Evolutionary conservation across 169 alveolate species (phyloP), one percentile per base, ranked within the genome.

Genomic region (Plasmodium vivax): DNA sequence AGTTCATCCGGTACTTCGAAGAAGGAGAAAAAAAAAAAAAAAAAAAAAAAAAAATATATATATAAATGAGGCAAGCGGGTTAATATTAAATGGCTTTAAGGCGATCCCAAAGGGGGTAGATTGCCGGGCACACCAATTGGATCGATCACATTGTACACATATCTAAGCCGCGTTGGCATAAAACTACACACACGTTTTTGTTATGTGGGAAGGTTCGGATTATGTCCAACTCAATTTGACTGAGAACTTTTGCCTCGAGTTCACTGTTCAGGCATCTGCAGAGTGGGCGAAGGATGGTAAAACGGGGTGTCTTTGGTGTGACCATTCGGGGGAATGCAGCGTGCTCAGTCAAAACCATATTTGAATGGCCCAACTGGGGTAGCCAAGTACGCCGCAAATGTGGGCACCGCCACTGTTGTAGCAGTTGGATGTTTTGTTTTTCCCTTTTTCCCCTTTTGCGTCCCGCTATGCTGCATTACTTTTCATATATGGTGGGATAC

Each of bases 181-280:
- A 87, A 71, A 93, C 82, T 77, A 82, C 73, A 68, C 93, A 85
- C 92, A 96, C 98, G 85, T 95, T 84, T 74, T 85, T 96, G 85
- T 97, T 95, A 79, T 85, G 95, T 1, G 98, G 98, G 82, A 97
- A 97, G 30, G 98, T 97, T 27, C 98, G 95, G 51, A 87, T 83
- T 27, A 97, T 91, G 79, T 97, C 98, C 95, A 96, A 77, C 84
- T 97, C 98, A 30, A 97, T 97, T 88, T 97, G 98, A 36, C 96
- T 96, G 62, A 94, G 83, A 23, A 95, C 95, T 27, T 94, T 96
- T 77, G 95, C 91, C 36, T 95, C 96, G 16, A 97, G 87, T 68
- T 97, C 95, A 83, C 82, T 94, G 82, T 68, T 51, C 73, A 96
- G 88, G 72, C 94, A 88, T 62, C 94, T 88, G 51, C n/a, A 27